phyloP scores from a whole-genome alignment of 768 basidiomycete genomes.

The Cystofilobasidium ferigula region DNA sequence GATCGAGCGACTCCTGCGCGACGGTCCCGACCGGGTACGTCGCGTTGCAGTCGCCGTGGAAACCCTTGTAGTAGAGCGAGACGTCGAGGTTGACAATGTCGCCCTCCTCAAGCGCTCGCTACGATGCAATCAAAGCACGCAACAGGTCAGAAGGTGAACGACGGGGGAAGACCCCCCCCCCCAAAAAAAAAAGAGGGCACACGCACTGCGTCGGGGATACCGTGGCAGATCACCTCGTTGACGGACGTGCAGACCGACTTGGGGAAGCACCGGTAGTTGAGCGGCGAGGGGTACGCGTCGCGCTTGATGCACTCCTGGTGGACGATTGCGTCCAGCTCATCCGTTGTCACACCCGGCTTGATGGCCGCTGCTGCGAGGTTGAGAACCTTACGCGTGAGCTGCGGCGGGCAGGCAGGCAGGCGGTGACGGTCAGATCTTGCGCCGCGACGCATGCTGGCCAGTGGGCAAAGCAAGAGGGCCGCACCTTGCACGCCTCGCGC shows the following conservation, averaged over 20 bases:
- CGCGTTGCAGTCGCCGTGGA: slow-evolving; percentile 59
- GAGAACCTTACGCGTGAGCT: slow-evolving; percentile 87
- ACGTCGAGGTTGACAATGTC: slow-evolving; percentile 86
- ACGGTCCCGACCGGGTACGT: slow-evolving; percentile 52
- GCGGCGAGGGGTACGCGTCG: slow-evolving; percentile 62
- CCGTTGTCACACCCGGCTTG: slow-evolving; percentile 85
- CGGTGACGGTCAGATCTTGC: neutral
- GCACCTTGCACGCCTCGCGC: slow-evolving; percentile 70
- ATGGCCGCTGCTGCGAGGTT: slow-evolving; percentile 79
- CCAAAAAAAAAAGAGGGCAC: too few relatives aligned
- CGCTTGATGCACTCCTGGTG: slow-evolving; percentile 84
- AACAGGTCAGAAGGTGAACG: neutral
- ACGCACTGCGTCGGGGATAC: neutral
- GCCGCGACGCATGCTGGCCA: neutral
- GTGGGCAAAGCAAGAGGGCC: slow-evolving; percentile 34
- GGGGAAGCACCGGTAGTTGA: slow-evolving; percentile 82
- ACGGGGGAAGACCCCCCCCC: neutral
- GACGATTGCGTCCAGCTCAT: slow-evolving; percentile 85
- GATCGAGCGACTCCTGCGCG: slow-evolving; percentile 63
- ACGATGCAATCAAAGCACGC: slow-evolving; percentile 49
- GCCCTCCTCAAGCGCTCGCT: slow-evolving; percentile 76
- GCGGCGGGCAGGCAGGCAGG: neutral
- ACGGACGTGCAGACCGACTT: slow-evolving; percentile 94
- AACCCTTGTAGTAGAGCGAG: slow-evolving; percentile 43
- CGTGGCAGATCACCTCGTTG: slow-evolving; percentile 91